These are phyloP conservation scores for Coelastrella sp. DNA, from an alignment of 139 green algal genomes.

Conservation along the genomic window DNA sequence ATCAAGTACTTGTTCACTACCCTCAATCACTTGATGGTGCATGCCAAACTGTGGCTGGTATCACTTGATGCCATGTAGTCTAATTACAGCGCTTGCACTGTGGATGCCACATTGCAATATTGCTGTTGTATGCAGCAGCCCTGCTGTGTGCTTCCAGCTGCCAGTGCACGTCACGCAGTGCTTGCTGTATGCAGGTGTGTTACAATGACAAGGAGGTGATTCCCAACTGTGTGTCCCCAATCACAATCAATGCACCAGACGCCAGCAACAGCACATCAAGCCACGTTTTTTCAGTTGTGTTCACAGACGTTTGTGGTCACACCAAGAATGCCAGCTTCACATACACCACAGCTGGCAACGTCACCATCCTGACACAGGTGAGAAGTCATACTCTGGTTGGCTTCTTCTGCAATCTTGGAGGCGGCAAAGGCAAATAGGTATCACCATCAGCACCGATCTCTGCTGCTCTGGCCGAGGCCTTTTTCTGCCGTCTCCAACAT, in stretches of 20 bases:
- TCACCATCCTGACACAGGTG: background rate
- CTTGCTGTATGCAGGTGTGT: background rate
- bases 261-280: background rate
- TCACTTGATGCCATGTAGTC: no score
- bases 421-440: no score
- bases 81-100: no score
- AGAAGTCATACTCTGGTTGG: background rate
- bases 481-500: no score
- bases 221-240: conserved; percentile 2
- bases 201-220: background rate
- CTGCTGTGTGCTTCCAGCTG: no score
- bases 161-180: no score
- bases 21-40: no score
- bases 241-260: background rate
- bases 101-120: no score
- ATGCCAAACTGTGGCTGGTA: no score
- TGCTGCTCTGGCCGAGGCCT: no score
- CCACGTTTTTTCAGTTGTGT: background rate
- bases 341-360: conserved; percentile 19
- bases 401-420: no score
- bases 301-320: conserved; percentile 40
- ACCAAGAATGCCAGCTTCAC: conserved; percentile 18
- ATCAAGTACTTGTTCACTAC: background rate
- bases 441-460: no score
- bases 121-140: background rate